Conservation (phyloP, 345 rosid species). For the Arabis hirsuta region DNA sequence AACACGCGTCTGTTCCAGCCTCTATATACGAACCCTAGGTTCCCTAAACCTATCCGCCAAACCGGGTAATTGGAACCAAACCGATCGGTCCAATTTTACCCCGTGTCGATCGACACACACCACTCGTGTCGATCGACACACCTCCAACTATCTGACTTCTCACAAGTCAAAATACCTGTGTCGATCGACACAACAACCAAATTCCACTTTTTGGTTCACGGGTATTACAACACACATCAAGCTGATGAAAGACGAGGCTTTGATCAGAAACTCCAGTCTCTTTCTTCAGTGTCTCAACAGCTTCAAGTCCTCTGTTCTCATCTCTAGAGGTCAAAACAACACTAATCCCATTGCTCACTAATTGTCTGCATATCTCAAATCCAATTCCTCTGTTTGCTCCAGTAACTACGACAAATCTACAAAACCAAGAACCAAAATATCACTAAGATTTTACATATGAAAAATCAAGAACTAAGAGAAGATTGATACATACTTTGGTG, state of each 20-base stretch:
- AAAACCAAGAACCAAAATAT: neutral
- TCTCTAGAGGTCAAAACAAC: conserved; percentile 53
- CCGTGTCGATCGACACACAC: too few relatives aligned
- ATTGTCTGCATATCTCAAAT: conserved; percentile 47
- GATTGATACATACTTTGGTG: conserved; percentile 19
- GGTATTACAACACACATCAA: too few relatives aligned
- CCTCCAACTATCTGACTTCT: too few relatives aligned
- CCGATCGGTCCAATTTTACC: too few relatives aligned
- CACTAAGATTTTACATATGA: neutral
- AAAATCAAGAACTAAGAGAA: conserved; percentile 19
- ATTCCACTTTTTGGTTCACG: too few relatives aligned
- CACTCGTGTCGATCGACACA: too few relatives aligned
- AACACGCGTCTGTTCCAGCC: too few relatives aligned
- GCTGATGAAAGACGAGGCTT: conserved; percentile 52
- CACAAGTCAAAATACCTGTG: too few relatives aligned
- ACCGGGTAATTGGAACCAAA: too few relatives aligned
- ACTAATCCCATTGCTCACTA: conserved; percentile 39
- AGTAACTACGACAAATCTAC: conserved; percentile 49
- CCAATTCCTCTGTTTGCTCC: conserved; percentile 62
- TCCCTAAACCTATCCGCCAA: too few relatives aligned
- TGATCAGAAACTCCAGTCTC: conserved; percentile 40
- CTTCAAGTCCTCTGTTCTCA: conserved; percentile 49
- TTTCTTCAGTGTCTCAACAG: conserved; percentile 49
- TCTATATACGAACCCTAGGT: too few relatives aligned
- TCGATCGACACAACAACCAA: too few relatives aligned